A percentile compares a stretch with the other conserved stretches of the same genome.
These are phyloP conservation scores for Ulmus americana DNA, from an alignment of 331 rosid species.

Conservation along the genomic window DNA sequence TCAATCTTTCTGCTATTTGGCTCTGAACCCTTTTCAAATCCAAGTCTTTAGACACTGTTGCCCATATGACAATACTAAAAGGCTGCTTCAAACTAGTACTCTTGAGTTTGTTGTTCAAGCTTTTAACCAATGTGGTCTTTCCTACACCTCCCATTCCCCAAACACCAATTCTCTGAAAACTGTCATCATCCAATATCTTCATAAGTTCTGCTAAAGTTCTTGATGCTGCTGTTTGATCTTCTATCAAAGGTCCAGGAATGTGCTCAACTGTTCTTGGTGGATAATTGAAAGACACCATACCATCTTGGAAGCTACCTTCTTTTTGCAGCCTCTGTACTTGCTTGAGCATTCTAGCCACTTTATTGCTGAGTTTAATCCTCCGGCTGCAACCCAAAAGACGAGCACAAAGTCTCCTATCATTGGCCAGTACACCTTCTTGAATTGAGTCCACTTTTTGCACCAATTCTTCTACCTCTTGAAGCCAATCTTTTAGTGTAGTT, in stretches of 20 bases:
- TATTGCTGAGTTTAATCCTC: background rate
- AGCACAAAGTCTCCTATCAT: background rate
- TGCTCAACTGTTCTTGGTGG: constrained; percentile 8
- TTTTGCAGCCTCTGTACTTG: background rate
- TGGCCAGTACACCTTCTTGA: background rate
- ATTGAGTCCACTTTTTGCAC: background rate
- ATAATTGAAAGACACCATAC: background rate
- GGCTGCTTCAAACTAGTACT: background rate
- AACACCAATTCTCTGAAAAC: constrained; percentile 6
- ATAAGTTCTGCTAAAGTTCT: background rate
- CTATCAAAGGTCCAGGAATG: constrained; percentile 13
- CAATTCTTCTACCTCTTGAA: background rate
- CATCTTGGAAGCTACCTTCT: background rate
- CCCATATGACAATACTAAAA: constrained; percentile 17
- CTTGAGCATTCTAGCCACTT: background rate
- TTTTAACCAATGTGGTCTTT: constrained; percentile 19
- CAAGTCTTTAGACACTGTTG: constrained; percentile 15
- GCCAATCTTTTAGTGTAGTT: background rate
- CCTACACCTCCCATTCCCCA: constrained; percentile 25
- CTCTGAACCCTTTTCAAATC: constrained; percentile 16
- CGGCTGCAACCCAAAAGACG: background rate
- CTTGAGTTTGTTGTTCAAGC: constrained; percentile 15
- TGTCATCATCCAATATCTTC: background rate
- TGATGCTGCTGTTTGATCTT: background rate
- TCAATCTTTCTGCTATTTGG: constrained; percentile 15